A percentile compares a stretch with the other conserved stretches of the same genome.
Evolutionary conservation across 2,329 filamentous ascomycete species (phyloP).

Genomic region (Paraconiothyrium sp.): DNA sequence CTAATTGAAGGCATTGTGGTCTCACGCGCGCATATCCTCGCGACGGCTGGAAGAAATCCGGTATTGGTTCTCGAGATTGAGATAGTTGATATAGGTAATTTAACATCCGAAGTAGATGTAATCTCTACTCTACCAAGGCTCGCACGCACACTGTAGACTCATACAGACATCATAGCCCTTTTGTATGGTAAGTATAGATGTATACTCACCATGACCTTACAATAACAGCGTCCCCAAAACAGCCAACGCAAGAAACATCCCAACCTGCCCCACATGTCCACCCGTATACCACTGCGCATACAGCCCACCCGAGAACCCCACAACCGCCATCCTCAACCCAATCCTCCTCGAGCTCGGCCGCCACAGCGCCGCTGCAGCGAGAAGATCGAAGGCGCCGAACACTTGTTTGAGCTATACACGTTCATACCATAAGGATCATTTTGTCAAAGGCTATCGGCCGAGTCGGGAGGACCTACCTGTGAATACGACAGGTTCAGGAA

Average conservation of each 20-base stretch:
- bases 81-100: too few relatives aligned
- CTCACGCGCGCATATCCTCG: too few relatives aligned
- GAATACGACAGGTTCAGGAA: not conserved
- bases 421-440: not conserved
- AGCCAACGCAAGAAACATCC: not conserved
- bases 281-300: conserved; percentile 4
- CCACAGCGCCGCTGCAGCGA: not conserved
- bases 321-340: not conserved
- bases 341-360: not conserved
- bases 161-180: too few relatives aligned
- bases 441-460: too few relatives aligned
- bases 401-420: not conserved
- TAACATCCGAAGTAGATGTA: too few relatives aligned
- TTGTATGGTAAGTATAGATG: too few relatives aligned
- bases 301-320: not conserved
- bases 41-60: too few relatives aligned
- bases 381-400: not conserved
- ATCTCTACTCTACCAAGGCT: too few relatives aligned
- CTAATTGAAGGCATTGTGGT: too few relatives aligned
- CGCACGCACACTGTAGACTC: too few relatives aligned
- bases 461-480: not conserved
- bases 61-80: too few relatives aligned
- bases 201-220: too few relatives aligned
- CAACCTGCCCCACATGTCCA: not conserved
- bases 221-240: not conserved